Conservation (phyloP, 306 rosid genomes). For the Sicyos edulis region DNA sequence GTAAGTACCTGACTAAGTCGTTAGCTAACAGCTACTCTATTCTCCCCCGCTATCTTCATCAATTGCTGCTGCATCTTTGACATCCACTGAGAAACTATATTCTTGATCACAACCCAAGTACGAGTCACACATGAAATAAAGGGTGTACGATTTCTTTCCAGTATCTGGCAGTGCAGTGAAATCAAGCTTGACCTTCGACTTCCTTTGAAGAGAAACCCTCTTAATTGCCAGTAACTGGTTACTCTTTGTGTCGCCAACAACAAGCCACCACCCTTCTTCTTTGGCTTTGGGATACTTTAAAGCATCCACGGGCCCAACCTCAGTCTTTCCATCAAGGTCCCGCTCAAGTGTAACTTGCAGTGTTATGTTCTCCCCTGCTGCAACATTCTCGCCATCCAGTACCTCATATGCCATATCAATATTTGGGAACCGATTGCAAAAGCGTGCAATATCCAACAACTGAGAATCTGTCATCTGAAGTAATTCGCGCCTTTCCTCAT, state of each 20-base stretch:
- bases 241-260: constrained; percentile 67
- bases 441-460: constrained; percentile 65
- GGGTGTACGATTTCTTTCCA: constrained; percentile 64
- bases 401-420: constrained; percentile 69
- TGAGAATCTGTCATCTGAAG: constrained; percentile 71
- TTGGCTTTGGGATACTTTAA: constrained; percentile 72
- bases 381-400: constrained; percentile 44
- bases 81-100: constrained; percentile 54
- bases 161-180: constrained; percentile 64
- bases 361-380: constrained; percentile 57
- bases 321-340: constrained; percentile 67
- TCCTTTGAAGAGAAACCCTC: constrained; percentile 64
- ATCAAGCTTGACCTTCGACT: constrained; percentile 63
- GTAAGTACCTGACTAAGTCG: background rate
- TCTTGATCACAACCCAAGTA: constrained; percentile 96
- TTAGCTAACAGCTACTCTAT: background rate
- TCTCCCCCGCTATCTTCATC: constrained; percentile 41
- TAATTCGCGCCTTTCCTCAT: constrained; percentile 65
- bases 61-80: constrained; percentile 42
- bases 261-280: constrained; percentile 99
- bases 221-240: constrained; percentile 75
- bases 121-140: constrained; percentile 92
- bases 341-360: constrained; percentile 66
- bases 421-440: constrained; percentile 80
- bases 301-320: constrained; percentile 63